Base-by-base conservation (phyloP, 257 asterid species). In the Voacanga thouarsii region DNA sequence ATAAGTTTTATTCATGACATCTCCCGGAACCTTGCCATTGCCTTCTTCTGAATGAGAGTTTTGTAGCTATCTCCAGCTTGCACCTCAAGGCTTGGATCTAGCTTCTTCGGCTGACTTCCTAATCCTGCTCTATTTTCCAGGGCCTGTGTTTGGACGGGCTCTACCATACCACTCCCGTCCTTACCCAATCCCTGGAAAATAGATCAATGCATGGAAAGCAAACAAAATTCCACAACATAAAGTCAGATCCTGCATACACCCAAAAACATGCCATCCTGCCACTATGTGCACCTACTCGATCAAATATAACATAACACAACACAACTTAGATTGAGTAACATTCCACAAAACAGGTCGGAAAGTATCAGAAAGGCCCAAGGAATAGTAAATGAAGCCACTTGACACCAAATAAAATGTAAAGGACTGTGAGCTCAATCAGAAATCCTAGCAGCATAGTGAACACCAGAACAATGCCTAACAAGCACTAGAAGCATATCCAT, bases 1-100 rank as follows among this genome's bases (percentile, higher is more conserved):
- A 4, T 4, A 68, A 41, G 18, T 55, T 5, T 5, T 24, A 12
- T 3, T 60, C 82, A 91, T 0, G 97, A 92, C 98, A 96, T 96
- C 77, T 96, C 99, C 12, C 98, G 90, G 85, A 96, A 96, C 61
- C 98, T 89, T 53, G 98, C 98, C 72, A 96, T 96, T 39, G 99
- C 99, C 87, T 93, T 93, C 89, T 96, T 93, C 83, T 96, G 99
- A 77, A 96, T 93, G 75, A 96, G 96, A 24, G 97, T 94, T 90
- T 81, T 90, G 88, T 96, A 93, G 89, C 97, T 96, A 81, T 96
- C 99, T 69, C 99, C 99, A 0, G 98, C 91, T 85, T 92, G 98
- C 80, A 92, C 98, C 85, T 93, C 98, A 55, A 96, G 93, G 82
- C 74, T 79, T 6, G 96, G 97, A 55, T 93, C 99, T 72, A 84